Conservation (phyloP, 2,329 filamentous ascomycete species). For the Monosporascus ibericus region DNA sequence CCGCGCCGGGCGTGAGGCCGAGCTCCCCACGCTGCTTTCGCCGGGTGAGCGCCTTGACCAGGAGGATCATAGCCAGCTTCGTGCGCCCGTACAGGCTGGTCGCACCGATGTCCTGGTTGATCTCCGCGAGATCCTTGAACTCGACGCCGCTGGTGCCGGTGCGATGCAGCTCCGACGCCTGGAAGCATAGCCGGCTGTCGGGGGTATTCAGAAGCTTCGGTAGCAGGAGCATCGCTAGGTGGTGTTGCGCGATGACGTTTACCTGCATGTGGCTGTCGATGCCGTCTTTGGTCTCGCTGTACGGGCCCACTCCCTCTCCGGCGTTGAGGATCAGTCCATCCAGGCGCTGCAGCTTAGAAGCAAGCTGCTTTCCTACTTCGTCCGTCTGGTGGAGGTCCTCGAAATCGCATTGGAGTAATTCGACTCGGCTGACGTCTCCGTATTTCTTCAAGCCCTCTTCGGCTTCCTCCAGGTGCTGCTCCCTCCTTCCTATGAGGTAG, state of each 20-base stretch:
- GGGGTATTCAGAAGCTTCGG: constrained; percentile 37
- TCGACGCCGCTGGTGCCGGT: constrained; percentile 27
- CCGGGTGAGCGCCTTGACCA: constrained; percentile 34
- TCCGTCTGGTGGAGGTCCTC: constrained; percentile 39
- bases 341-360: constrained; percentile 33
- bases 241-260: constrained; percentile 32
- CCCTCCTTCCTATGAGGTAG: constrained; percentile 42
- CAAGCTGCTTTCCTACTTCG: constrained; percentile 36
- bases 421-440: constrained; percentile 37
- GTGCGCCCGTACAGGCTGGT: constrained; percentile 41
- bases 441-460: constrained; percentile 34
- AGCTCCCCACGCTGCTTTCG: constrained; percentile 31
- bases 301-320: constrained; percentile 42
- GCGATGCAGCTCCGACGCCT: constrained; percentile 43
- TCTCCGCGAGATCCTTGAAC: constrained; percentile 38
- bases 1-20: constrained; percentile 16
- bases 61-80: constrained; percentile 43
- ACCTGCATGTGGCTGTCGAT: constrained; percentile 29
- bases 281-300: constrained; percentile 42
- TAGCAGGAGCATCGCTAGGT: constrained; percentile 39
- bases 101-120: constrained; percentile 43
- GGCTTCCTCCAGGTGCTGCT: constrained; percentile 39
- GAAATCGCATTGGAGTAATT: constrained; percentile 40
- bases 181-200: constrained; percentile 39
- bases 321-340: constrained; percentile 44